Evolutionary conservation across 305 asterid genomes (phyloP), one percentile per base, ranked within the genome.

Genomic region (Rubia peregrina): DNA sequence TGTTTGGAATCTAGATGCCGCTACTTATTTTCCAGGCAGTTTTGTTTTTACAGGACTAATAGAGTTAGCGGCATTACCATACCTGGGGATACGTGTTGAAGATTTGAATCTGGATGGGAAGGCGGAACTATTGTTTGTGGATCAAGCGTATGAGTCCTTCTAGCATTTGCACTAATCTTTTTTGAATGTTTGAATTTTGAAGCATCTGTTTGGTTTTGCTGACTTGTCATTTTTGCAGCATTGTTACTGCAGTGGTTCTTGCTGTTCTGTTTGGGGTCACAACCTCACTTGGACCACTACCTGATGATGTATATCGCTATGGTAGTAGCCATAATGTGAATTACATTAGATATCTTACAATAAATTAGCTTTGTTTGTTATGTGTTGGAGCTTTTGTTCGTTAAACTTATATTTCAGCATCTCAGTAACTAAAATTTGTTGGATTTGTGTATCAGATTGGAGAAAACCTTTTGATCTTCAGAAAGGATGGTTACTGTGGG

Each of bases 31-130:
- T 82, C 83, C 90, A 88, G 96, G 85, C 99, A 94, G 99, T 91
- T 91, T 89, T 83, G 88, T 85, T 88, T 88, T 94, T 96, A 88
- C 97, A 91, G 99, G 97, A 77, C 71, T 91, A 69, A 85, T 94
- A 53, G 99, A 91, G 88, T 79, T 93, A 69, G 95, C 86, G 67
- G 86, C 96, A 67, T 64, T 94, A 51, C 86, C 88, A 53, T 87
- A 85, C 79, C 82, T 86, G 0, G 96, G 96, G 69, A 75, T 94
- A 64, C 74, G 83, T 61, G 74, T 91, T 68, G 88, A 78, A 78
- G 96, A 85, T 72, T 80, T 94, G 74, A 85, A 87, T 82, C 76
- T 88, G 82, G 99, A 94, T 74, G 91, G 89, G 85, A 94, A 88
- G 83, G 95, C 99, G 6, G 99, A 89, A 81, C 76, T 94, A 65